These are phyloP conservation scores for Artemisia annua DNA, from an alignment of 129 eudicot genomes.

Conservation along the genomic window DNA sequence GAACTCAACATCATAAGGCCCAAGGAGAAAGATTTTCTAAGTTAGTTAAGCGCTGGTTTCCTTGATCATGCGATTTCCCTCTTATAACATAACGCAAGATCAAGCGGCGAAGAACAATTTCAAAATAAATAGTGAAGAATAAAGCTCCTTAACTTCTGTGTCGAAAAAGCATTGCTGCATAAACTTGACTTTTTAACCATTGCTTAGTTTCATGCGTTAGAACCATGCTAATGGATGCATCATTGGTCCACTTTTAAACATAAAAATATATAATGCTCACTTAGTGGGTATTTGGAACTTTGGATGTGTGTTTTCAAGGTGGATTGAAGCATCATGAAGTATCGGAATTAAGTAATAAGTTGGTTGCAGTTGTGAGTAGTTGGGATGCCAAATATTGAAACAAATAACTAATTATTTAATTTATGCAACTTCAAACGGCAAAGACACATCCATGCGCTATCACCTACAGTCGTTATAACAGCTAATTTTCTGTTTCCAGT, in stretches of 20 bases:
- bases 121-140: too few species aligned
- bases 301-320: slow-evolving; percentile 2
- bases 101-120: too few species aligned
- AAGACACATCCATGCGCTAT: not conserved
- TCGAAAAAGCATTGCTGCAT: not conserved
- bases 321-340: not conserved
- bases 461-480: too few species aligned
- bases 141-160: too few species aligned
- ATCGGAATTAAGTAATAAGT: not conserved
- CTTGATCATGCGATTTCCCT: too few species aligned
- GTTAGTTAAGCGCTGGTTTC: too few species aligned
- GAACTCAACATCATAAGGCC: not conserved
- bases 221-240: slow-evolving; percentile 5
- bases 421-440: not conserved
- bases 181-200: not conserved
- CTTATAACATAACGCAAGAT: too few species aligned
- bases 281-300: too few species aligned
- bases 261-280: too few species aligned
- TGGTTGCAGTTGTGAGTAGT: not conserved
- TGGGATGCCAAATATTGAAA: not conserved
- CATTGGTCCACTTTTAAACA: not conserved
- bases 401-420: not conserved
- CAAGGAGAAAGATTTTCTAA: not conserved
- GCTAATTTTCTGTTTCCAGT: not conserved
- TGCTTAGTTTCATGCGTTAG: not conserved